Percentiles rank a stretch among this genome's conserved stretches.
phyloP scores from a whole-genome alignment of 805 yeast species.

The Zygotorulaspora chibaensis region DNA sequence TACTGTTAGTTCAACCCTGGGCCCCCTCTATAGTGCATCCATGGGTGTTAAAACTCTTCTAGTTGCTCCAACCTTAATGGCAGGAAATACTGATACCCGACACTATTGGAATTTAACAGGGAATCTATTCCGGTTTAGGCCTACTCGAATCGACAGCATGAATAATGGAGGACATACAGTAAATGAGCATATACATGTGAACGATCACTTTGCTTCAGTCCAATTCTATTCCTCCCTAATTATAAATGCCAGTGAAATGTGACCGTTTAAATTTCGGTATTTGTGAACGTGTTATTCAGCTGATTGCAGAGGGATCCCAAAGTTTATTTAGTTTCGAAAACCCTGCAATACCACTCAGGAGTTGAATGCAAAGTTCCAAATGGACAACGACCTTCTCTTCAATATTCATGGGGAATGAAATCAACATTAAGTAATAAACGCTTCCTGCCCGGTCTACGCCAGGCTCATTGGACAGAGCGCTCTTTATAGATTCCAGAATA shows the following conservation, averaged over 20 bases:
- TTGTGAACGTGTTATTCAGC: not conserved
- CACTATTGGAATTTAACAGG: slow-evolving; percentile 54
- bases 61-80: slow-evolving; percentile 51
- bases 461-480: no score
- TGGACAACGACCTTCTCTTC: no score
- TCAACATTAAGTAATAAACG: no score
- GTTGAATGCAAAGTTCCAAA: no score
- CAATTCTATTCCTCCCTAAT: slow-evolving; percentile 8
- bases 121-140: slow-evolving; percentile 47
- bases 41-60: slow-evolving; percentile 4
- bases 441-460: no score
- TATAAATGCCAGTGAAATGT: slow-evolving; percentile 7
- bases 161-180: slow-evolving; percentile 10
- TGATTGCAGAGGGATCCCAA: not conserved
- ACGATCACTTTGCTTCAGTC: slow-evolving; percentile 8
- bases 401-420: no score
- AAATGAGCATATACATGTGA: slow-evolving; percentile 9
- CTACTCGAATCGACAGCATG: slow-evolving; percentile 7
- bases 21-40: slow-evolving; percentile 1
- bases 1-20: slow-evolving; percentile 1
- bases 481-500: no score
- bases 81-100: slow-evolving; percentile 63
- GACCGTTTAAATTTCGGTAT: not conserved
- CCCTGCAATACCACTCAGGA: no score
- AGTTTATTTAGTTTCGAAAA: no score